A percentile compares a stretch with the other conserved stretches of the same genome.
Evolutionary conservation across 768 basidiomycete species (phyloP).

Genomic region (Rubroboletus pulcherrimus): DNA sequence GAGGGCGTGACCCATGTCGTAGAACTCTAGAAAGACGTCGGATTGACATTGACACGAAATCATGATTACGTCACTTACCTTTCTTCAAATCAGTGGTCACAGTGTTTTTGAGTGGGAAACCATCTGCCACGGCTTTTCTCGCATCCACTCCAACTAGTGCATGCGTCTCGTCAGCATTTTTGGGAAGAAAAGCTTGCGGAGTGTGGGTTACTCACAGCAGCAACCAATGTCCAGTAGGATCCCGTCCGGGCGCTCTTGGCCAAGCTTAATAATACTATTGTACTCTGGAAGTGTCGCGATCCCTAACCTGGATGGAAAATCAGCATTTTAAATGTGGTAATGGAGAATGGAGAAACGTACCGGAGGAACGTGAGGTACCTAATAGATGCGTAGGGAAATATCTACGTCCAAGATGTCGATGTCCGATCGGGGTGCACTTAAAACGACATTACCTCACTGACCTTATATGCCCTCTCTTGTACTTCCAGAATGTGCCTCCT

Average conservation of each 20-base stretch:
- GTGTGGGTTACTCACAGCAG: constrained; percentile 34
- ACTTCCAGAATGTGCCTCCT: constrained; percentile 30
- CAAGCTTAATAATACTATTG: constrained; percentile 32
- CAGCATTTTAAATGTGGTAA: neutral
- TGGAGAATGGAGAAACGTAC: constrained; percentile 2
- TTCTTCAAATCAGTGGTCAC: constrained; percentile 39
- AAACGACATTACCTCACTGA: neutral
- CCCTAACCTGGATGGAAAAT: constrained; percentile 4
- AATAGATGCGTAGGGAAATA: constrained; percentile 30
- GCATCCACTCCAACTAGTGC: constrained; percentile 31
- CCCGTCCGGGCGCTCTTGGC: constrained; percentile 32
- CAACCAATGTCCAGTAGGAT: constrained; percentile 46
- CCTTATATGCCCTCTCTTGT: constrained; percentile 30
- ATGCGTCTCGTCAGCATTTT: neutral
- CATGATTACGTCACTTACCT: constrained; percentile 21
- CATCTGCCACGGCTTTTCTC: constrained; percentile 40
- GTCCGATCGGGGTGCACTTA: too few relatives aligned
- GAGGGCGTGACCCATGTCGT: constrained; percentile 56
- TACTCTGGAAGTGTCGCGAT: constrained; percentile 18
- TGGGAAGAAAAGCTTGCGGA: neutral
- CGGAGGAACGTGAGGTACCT: constrained; percentile 21
- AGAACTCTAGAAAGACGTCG: constrained; percentile 40
- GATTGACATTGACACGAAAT: neutral
- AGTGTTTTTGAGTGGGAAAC: constrained; percentile 38
- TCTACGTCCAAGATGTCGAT: constrained; percentile 8